Conservation (phyloP, 2,329 filamentous ascomycete species). For the Calonectria hongkongensis region DNA sequence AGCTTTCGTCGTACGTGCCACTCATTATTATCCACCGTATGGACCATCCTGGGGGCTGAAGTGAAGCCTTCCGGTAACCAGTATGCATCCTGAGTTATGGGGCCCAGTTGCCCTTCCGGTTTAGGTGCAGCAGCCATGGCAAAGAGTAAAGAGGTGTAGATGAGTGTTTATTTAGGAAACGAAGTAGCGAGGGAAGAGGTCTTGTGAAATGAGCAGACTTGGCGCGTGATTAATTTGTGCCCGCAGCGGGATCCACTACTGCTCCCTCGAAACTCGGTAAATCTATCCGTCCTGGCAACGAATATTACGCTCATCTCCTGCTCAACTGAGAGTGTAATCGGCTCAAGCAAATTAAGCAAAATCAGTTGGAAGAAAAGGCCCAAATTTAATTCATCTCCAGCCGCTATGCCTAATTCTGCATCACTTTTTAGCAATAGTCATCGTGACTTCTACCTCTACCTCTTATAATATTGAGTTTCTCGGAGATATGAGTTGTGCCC, state of each 20-base stretch:
- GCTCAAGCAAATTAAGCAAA: background rate
- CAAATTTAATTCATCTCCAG: background rate
- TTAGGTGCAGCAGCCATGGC: constrained; percentile 1
- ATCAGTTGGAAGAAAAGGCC: background rate
- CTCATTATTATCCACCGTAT: constrained; percentile 2
- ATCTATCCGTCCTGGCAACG: background rate
- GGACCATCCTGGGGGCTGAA: background rate
- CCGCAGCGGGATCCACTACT: background rate
- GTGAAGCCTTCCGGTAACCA: background rate
- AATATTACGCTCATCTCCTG: background rate
- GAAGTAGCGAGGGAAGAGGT: background rate
- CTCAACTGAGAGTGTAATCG: background rate
- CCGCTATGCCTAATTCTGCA: background rate
- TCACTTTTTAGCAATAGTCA: background rate
- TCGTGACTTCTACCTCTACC: background rate
- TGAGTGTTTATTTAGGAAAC: background rate
- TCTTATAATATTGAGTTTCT: background rate
- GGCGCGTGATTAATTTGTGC: background rate
- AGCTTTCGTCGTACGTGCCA: background rate
- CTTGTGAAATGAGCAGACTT: constrained; percentile 2
- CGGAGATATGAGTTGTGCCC: background rate
- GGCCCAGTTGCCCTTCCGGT: background rate
- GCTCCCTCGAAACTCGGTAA: background rate
- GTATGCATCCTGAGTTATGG: background rate
- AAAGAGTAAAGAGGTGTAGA: background rate